Conservation (phyloP, 2,329 filamentous ascomycete genomes). For the Cladobotryum protrusum region DNA sequence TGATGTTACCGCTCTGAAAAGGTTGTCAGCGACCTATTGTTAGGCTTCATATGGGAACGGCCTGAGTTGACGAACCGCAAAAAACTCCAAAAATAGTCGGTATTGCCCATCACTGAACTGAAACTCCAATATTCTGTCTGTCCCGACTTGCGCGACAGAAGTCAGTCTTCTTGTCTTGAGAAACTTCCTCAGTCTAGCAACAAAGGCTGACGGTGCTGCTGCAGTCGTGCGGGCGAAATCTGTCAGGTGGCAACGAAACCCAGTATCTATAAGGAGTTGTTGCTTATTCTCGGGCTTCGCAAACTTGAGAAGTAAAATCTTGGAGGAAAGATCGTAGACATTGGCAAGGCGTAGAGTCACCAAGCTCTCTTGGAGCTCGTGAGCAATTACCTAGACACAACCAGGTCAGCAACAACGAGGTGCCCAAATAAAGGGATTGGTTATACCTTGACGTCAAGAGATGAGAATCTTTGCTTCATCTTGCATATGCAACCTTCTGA, state of each 20-base stretch:
- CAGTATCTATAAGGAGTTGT: conserved; percentile 87
- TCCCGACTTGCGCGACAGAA: conserved; percentile 76
- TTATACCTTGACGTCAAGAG: conserved; percentile 65
- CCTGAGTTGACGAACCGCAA: conserved; percentile 47
- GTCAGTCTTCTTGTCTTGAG: conserved; percentile 84
- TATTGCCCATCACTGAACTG: conserved; percentile 89
- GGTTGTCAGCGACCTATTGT: conserved; percentile 5
- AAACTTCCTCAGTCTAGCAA: conserved; percentile 76
- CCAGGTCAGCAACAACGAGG: not conserved
- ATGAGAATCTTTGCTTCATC: conserved; percentile 78
- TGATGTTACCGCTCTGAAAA: conserved; percentile 73
- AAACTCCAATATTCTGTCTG: conserved; percentile 87
- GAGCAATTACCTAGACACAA: conserved; percentile 69
- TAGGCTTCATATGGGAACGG: not conserved
- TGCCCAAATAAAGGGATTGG: not conserved
- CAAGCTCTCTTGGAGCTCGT: conserved; percentile 77
- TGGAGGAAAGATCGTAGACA: conserved; percentile 91
- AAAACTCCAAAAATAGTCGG: conserved; percentile 87
- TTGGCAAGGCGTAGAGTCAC: conserved; percentile 79
- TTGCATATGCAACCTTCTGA: conserved; percentile 16
- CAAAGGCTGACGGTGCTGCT: conserved; percentile 76
- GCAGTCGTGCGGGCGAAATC: conserved; percentile 84
- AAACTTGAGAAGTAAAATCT: conserved; percentile 94
- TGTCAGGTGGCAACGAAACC: conserved; percentile 92
- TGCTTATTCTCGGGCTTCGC: conserved; percentile 83